These are phyloP conservation scores for Ophiocordyceps camponoti-saundersi DNA, from an alignment of 2,329 filamentous ascomycete species.

Conservation along the genomic window DNA sequence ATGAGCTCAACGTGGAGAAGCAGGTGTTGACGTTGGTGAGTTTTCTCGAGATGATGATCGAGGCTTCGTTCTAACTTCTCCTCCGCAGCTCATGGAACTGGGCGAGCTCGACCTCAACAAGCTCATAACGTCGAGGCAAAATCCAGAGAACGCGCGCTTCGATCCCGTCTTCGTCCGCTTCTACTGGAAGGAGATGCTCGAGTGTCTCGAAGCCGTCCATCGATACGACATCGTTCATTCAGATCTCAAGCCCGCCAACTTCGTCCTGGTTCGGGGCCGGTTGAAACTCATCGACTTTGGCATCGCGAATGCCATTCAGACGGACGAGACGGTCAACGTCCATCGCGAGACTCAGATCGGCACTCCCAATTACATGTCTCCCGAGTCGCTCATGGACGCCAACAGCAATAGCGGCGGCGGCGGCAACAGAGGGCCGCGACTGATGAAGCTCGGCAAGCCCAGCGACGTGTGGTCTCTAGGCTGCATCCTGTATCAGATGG, in stretches of 20 bases:
- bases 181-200: slow-evolving; percentile 99
- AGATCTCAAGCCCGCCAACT: slow-evolving; percentile 93
- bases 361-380: slow-evolving; percentile 97
- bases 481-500: slow-evolving; percentile 95
- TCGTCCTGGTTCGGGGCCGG: slow-evolving; percentile 76
- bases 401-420: slow-evolving; percentile 45
- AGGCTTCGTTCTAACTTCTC: no score
- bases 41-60: no score
- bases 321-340: slow-evolving; percentile 90
- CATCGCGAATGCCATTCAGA: slow-evolving; percentile 93
- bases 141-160: slow-evolving; percentile 55
- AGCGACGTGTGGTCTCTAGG: slow-evolving; percentile 93
- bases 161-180: slow-evolving; percentile 88
- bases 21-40: slow-evolving; percentile 70
- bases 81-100: slow-evolving; percentile 73
- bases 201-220: slow-evolving; percentile 83
- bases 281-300: slow-evolving; percentile 97
- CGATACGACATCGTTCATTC: slow-evolving; percentile 87
- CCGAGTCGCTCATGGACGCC: slow-evolving; percentile 79
- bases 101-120: slow-evolving; percentile 87
- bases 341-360: slow-evolving; percentile 91
- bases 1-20: slow-evolving; percentile 85
- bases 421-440: slow-evolving; percentile 36
- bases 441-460: slow-evolving; percentile 92
- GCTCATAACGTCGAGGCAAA: slow-evolving; percentile 58